A percentile compares a stretch with the other conserved stretches of the same genome.
Evolutionary conservation across 768 basidiomycete species (phyloP).

Genomic region (Podaxis mareebaensis): DNA sequence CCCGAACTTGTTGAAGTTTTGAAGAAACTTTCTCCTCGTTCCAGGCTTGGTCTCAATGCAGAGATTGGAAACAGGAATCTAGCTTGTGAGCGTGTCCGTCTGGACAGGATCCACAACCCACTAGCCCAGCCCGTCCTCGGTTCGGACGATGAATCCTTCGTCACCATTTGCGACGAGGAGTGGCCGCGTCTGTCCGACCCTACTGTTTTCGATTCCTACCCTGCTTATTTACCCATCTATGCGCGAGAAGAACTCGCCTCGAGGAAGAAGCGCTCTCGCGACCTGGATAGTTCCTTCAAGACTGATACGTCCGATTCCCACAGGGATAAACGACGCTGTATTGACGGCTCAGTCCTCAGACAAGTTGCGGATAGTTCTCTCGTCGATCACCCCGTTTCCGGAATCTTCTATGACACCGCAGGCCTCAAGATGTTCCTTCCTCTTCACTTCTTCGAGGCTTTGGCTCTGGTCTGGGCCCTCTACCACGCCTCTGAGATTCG

Average conservation of each 20-base stretch:
- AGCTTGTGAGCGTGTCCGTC: not conserved
- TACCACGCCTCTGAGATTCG: not conserved
- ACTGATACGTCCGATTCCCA: not conserved
- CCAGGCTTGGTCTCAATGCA: not conserved
- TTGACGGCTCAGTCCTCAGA: not conserved
- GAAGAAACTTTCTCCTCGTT: not conserved
- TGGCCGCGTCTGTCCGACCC: not conserved
- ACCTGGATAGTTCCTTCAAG: not conserved
- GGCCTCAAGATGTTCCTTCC: not conserved
- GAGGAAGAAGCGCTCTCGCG: not conserved
- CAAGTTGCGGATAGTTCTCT: not conserved
- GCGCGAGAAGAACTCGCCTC: not conserved
- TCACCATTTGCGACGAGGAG: not conserved
- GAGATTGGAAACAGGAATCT: not conserved
- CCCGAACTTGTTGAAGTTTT: not conserved
- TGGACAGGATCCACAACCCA: not conserved
- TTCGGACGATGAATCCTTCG: not conserved
- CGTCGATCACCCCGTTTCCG: not conserved
- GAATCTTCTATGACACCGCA: not conserved
- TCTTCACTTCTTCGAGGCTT: not conserved
- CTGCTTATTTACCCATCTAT: not conserved
- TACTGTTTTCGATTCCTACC: not conserved
- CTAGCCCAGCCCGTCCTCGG: too few species aligned
- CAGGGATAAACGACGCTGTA: not conserved
- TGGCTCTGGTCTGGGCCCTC: not conserved